phyloP scores from a whole-genome alignment of 306 rosid genomes.

The Corylus avellana region DNA sequence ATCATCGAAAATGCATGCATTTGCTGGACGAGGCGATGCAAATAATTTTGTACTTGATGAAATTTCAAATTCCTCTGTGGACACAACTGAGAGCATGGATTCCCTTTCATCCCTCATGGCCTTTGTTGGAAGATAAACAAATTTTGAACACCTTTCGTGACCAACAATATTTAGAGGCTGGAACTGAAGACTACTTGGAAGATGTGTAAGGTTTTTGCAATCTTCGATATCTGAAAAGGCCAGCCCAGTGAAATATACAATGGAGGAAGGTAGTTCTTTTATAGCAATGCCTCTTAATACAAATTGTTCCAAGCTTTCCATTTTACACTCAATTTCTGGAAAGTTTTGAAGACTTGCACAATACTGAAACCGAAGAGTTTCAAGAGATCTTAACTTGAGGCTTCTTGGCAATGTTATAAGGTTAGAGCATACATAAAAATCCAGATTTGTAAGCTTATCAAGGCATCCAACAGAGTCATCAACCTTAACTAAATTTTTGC shows the following conservation, averaged over 20 bases:
- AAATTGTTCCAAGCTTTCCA: not conserved
- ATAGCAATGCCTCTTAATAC: not conserved
- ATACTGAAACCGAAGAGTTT: not conserved
- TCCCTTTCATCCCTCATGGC: no score
- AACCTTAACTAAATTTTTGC: slow-evolving; percentile 10
- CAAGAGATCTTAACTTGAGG: not conserved
- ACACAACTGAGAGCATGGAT: no score
- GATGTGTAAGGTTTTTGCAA: not conserved
- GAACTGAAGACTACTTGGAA: not conserved
- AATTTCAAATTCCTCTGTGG: not conserved
- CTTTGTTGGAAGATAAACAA: not conserved
- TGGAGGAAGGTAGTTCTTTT: not conserved
- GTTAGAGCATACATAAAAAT: not conserved
- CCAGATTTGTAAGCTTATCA: slow-evolving; percentile 13
- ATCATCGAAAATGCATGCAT: not conserved
- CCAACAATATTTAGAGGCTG: not conserved
- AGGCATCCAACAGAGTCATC: slow-evolving; percentile 26
- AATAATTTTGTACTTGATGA: not conserved
- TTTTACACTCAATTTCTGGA: not conserved
- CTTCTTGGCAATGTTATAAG: slow-evolving; percentile 14
- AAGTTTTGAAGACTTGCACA: not conserved
- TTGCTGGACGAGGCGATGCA: not conserved
- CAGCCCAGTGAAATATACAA: not conserved
- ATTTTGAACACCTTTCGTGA: not conserved
- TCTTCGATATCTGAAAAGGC: not conserved